A percentile compares a stretch with the other conserved stretches of the same genome.
Evolutionary conservation across 78 protist genomes (phyloP).

Genomic region (Chrysochromulina tobinii): DNA sequence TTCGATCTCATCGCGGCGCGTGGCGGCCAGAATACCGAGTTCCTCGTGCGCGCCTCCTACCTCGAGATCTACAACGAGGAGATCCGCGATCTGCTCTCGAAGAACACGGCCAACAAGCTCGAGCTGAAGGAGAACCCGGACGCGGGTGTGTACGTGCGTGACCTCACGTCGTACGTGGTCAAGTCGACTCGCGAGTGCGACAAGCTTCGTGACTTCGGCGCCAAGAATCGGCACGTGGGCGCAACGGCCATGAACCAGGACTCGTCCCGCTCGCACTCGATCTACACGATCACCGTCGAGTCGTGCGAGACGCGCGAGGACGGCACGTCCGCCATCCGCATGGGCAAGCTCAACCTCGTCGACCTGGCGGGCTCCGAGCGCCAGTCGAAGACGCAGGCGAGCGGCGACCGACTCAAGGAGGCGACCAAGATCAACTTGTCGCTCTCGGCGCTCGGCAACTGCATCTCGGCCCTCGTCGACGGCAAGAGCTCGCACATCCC

Average conservation of each 20-base stretch:
- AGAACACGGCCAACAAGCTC: slow-evolving; percentile 42
- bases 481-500: slow-evolving; percentile 71
- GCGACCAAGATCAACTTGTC: slow-evolving; percentile 84
- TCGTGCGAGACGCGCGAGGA: background rate
- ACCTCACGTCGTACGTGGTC: slow-evolving; percentile 55
- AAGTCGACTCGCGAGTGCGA: slow-evolving; percentile 41
- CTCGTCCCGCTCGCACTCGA: slow-evolving; percentile 69
- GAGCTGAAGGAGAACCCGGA: slow-evolving; percentile 68
- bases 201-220: slow-evolving; percentile 60
- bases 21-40: slow-evolving; percentile 23
- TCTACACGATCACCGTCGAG: slow-evolving; percentile 62
- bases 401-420: slow-evolving; percentile 42
- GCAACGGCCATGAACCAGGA: slow-evolving; percentile 76
- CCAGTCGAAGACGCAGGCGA: slow-evolving; percentile 73
- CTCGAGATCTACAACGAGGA: slow-evolving; percentile 78
- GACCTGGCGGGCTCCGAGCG: slow-evolving; percentile 92
- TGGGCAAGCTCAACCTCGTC: slow-evolving; percentile 80
- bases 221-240: slow-evolving; percentile 66
- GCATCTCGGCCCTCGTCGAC: slow-evolving; percentile 77
- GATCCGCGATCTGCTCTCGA: slow-evolving; percentile 73
- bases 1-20: slow-evolving; percentile 4
- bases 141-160: slow-evolving; percentile 59
- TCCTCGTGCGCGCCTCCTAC: slow-evolving; percentile 63
- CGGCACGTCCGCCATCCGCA: slow-evolving; percentile 5
- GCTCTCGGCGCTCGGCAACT: slow-evolving; percentile 80